Percentiles rank a stretch among this genome's conserved stretches.
Conservation (phyloP, 257 asterid species). For the Craterostigma plantagineum region DNA sequence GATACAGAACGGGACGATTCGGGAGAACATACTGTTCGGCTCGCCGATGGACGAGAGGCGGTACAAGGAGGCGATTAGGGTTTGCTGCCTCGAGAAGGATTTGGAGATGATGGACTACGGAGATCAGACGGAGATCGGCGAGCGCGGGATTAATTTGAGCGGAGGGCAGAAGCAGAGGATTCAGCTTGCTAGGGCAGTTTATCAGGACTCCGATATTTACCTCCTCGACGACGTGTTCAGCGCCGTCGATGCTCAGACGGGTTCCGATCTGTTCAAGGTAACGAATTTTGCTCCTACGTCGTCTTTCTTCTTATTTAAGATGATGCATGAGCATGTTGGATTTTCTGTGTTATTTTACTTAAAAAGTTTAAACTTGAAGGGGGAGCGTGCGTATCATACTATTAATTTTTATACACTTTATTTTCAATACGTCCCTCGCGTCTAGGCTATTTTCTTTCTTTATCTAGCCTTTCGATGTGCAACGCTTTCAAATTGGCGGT, state of each 20-base stretch:
- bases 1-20: conserved; percentile 93
- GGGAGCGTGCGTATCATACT: too few species aligned
- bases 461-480: too few species aligned
- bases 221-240: conserved; percentile 90
- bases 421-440: too few species aligned
- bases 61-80: conserved; percentile 55
- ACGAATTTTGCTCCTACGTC: neutral
- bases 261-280: conserved; percentile 92
- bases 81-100: conserved; percentile 89
- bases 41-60: conserved; percentile 36
- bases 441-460: too few species aligned
- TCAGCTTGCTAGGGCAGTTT: conserved; percentile 93
- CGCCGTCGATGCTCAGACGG: conserved; percentile 98
- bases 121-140: conserved; percentile 97
- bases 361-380: too few species aligned
- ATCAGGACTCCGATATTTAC: conserved; percentile 82
- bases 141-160: conserved; percentile 93
- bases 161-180: conserved; percentile 99
- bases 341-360: too few species aligned
- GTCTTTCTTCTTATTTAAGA: too few species aligned
- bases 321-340: too few species aligned
- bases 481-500: too few species aligned
- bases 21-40: conserved; percentile 74
- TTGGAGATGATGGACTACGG: conserved; percentile 92
- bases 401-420: too few species aligned